Evolutionary conservation across 2,329 filamentous ascomycete genomes (phyloP).

Genomic region (Phaeosphaeria sp.): DNA sequence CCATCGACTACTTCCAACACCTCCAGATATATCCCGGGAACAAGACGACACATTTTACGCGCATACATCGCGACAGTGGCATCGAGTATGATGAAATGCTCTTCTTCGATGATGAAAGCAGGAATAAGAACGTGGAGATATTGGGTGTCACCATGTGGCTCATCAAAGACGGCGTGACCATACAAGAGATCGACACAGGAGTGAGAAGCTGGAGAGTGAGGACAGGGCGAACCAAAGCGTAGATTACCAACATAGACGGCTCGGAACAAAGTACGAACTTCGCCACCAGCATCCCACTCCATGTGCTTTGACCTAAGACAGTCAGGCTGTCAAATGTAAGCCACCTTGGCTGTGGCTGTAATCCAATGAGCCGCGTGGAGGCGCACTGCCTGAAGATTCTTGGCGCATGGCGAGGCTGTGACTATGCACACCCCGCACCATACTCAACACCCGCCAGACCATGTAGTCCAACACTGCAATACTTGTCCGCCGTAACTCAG

Average conservation of each 20-base stretch:
- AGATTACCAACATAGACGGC: neutral
- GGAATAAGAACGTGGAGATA: constrained; percentile 82
- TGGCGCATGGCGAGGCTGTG: neutral
- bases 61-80: constrained; percentile 72
- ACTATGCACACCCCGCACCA: neutral
- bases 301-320: neutral
- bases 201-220: constrained; percentile 81
- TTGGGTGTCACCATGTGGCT: constrained; percentile 86
- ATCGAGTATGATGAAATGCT: constrained; percentile 83
- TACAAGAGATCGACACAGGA: constrained; percentile 78
- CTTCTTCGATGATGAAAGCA: constrained; percentile 91
- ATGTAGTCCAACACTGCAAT: neutral
- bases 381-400: neutral
- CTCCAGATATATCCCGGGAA: constrained; percentile 72
- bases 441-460: neutral
- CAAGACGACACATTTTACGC: constrained; percentile 86
- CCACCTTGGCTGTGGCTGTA: too few species aligned
- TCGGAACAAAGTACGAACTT: neutral
- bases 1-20: constrained; percentile 62
- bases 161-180: constrained; percentile 78
- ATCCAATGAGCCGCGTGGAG: neutral
- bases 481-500: neutral
- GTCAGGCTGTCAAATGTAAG: too few species aligned
- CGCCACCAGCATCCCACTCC: too few species aligned
- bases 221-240: constrained; percentile 56